phyloP scores from a whole-genome alignment of 129 eudicot genomes.

The Flaveria ramosissima region DNA sequence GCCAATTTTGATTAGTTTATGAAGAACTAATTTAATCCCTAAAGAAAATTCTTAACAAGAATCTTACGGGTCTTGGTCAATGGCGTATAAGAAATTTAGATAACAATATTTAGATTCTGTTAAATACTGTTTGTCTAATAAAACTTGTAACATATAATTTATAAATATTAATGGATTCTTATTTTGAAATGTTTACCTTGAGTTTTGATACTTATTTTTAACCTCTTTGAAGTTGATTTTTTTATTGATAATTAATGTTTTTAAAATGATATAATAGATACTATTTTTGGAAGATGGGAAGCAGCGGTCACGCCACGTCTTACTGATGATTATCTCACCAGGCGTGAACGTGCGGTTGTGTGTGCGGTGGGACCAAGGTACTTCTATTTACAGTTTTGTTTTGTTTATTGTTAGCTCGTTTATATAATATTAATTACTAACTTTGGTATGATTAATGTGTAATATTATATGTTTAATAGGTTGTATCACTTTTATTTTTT shows the following conservation, averaged over 20 bases:
- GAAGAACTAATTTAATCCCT: too few species aligned
- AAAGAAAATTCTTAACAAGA: too few species aligned
- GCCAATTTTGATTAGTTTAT: too few species aligned
- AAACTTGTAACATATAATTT: too few species aligned
- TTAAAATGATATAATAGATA: too few species aligned
- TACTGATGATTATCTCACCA: conserved; percentile 10
- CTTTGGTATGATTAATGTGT: too few species aligned
- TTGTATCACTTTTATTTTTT: too few species aligned
- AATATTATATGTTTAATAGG: too few species aligned
- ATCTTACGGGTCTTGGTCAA: too few species aligned
- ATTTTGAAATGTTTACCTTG: background rate
- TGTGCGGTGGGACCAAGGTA: conserved; percentile 22
- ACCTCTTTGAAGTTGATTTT: background rate
- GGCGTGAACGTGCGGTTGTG: conserved; percentile 28
- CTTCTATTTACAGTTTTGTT: conserved; percentile 17
- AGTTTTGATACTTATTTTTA: background rate
- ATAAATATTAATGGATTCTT: background rate
- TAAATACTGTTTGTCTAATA: background rate
- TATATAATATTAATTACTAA: too few species aligned
- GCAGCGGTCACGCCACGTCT: conserved; percentile 19
- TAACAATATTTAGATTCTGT: background rate
- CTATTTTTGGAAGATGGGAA: background rate
- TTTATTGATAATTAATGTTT: too few species aligned
- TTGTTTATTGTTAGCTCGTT: background rate
- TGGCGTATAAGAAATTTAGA: too few species aligned